Percentiles rank a stretch among this genome's conserved stretches.
Evolutionary conservation across 73 alveolate species (phyloP).

Genomic region (Tetrahymena elliotti): DNA sequence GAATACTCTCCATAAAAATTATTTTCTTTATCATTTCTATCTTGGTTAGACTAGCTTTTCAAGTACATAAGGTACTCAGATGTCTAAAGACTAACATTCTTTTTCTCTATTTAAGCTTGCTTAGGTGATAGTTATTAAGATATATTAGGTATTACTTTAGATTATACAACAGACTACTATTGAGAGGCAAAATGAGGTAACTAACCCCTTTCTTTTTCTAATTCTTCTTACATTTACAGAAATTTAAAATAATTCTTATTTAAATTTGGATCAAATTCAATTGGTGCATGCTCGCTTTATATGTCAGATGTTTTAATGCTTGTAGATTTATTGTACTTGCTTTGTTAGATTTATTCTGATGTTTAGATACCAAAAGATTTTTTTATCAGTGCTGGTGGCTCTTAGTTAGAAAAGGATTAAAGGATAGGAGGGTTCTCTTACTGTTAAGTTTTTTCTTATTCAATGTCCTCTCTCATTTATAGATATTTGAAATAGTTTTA

Average conservation of each 20-base stretch:
- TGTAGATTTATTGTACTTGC: not conserved
- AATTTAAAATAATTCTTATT: not conserved
- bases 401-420: not conserved
- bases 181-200: not conserved
- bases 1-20: not conserved
- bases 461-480: not conserved
- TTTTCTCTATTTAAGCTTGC: not conserved
- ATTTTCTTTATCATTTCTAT: not conserved
- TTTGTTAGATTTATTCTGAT: not conserved
- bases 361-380: not conserved
- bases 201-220: not conserved
- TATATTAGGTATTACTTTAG: not conserved
- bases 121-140: not conserved
- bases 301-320: not conserved
- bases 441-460: not conserved
- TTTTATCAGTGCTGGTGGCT: not conserved
- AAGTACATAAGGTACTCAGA: not conserved
- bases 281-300: not conserved
- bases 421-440: not conserved
- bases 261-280: not conserved
- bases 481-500: not conserved
- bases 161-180: not conserved
- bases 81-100: not conserved
- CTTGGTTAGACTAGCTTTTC: not conserved
- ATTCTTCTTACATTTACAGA: not conserved